Base-by-base conservation (phyloP, 768 basidiomycete species). In the Mycena vulgaris region DNA sequence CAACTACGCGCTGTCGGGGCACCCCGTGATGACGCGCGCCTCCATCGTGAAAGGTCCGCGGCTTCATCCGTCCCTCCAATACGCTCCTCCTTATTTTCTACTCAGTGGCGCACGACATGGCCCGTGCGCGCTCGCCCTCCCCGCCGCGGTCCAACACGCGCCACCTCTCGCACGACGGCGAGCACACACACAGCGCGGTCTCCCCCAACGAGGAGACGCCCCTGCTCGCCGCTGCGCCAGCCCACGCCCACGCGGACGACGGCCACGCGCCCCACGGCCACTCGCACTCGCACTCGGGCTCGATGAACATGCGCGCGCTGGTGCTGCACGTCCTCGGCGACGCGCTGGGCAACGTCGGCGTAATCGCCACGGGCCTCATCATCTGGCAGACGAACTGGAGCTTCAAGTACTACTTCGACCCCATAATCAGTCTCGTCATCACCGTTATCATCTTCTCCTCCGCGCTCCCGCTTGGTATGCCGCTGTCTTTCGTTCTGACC, bases 251-350 rank as follows among this genome's bases (percentile, higher is more conserved):
- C 60, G 45, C 47, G 13, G 72, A 75, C 60, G 72, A 74, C 25
- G 64, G 28, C 16, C 77, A 82, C 60, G 63, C 65, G n/a, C 73
- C 70, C 17, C 81, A 83, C 66, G 74, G 78, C 23, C 59, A 65
- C 75, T 71, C 82, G 25, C 89, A 91, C 75, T 81, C 82, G 13
- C 89, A 91, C 75, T 81, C 83, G 11, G 92, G 91, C 0, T 95
- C 92, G 0, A 99, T 99, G 98, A 99, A 99, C 81, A 98, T 99
- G 97, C 93, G 86, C n/a, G 98, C 96, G 33, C 86, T 99, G 1
- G 85, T 99, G 35, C 82, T 99, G 31, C 98, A 99, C 80, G 98
- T 99, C 42, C 80, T 99, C 51, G 97, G 97, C 37, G 97, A 99
- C 83, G 97, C 97, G 63, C 88, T 99, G 28, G 98, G 98, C 57